These are phyloP conservation scores for Gypsophila paniculata DNA, from an alignment of 179 eudicot species.

Conservation along the genomic window DNA sequence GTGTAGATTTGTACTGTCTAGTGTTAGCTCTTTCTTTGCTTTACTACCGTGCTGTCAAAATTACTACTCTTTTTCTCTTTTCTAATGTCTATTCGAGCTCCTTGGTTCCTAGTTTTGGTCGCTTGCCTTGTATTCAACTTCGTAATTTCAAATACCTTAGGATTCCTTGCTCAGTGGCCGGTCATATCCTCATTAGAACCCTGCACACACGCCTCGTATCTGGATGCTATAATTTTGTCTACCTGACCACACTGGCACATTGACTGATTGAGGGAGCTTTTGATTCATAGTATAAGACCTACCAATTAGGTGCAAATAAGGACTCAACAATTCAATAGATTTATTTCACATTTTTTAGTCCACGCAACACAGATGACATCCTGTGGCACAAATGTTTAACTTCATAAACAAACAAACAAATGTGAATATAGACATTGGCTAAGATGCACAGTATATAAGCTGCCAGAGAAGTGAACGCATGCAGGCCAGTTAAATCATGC, in stretches of 20 bases:
- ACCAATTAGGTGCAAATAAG: not conserved
- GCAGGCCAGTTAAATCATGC: not conserved
- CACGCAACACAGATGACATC: slow-evolving; percentile 12
- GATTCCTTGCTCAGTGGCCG: not conserved
- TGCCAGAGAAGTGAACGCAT: slow-evolving; percentile 8
- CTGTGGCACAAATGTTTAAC: slow-evolving; percentile 10
- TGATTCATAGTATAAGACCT: not conserved
- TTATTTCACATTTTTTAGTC: slow-evolving; percentile 1
- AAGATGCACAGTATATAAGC: not conserved
- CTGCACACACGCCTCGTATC: not conserved
- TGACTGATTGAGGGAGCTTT: not conserved
- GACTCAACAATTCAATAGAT: slow-evolving; percentile 4
- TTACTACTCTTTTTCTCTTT: not conserved
- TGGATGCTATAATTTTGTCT: not conserved
- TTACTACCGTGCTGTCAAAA: slow-evolving; percentile 6
- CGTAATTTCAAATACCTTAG: not conserved
- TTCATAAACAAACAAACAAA: slow-evolving; percentile 11
- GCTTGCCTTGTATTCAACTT: not conserved
- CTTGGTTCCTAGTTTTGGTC: not conserved
- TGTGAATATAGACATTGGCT: not conserved
- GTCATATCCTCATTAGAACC: not conserved
- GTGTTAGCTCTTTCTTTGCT: not conserved
- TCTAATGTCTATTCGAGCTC: not conserved
- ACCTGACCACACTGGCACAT: not conserved
- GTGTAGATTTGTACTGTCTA: slow-evolving; percentile 18